These are phyloP conservation scores for Penicillium ucsense DNA, from an alignment of 495 filamentous ascomycete genomes.

Conservation along the genomic window DNA sequence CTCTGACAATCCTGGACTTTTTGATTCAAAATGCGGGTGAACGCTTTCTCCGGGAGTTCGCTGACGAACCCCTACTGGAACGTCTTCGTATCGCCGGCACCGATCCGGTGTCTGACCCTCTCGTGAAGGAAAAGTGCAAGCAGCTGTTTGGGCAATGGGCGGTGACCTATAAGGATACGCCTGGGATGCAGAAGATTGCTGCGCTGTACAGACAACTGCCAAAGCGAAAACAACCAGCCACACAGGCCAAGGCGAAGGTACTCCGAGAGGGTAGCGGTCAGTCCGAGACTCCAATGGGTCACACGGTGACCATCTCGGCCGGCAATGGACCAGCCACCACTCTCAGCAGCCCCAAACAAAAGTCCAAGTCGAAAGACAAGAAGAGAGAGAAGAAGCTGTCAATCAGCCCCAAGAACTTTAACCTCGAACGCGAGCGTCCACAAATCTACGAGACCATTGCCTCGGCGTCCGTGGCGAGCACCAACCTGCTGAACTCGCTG, in stretches of 20 bases:
- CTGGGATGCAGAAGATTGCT: slow-evolving; percentile 70
- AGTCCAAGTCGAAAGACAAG: slow-evolving; percentile 30
- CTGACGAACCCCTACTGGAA: slow-evolving; percentile 88
- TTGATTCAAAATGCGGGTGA: slow-evolving; percentile 90
- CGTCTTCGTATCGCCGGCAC: slow-evolving; percentile 80
- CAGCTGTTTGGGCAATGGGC: slow-evolving; percentile 86
- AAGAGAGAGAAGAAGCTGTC: slow-evolving; percentile 26
- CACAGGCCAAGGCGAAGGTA: slow-evolving; percentile 70
- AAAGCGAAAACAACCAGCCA: slow-evolving; percentile 51
- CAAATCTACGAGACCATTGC: slow-evolving; percentile 75
- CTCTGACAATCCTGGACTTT: slow-evolving; percentile 84
- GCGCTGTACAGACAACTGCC: slow-evolving; percentile 73
- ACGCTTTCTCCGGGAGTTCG: slow-evolving; percentile 77
- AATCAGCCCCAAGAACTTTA: slow-evolving; percentile 48
- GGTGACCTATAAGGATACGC: slow-evolving; percentile 65
- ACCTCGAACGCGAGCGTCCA: slow-evolving; percentile 78
- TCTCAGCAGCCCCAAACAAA: slow-evolving; percentile 28
- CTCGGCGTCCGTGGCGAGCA: slow-evolving; percentile 76
- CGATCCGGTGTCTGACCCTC: slow-evolving; percentile 71
- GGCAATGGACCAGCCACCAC: slow-evolving; percentile 31
- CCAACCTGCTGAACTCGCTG: slow-evolving; percentile 81
- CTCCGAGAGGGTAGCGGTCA: slow-evolving; percentile 58
- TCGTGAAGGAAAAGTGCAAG: slow-evolving; percentile 79
- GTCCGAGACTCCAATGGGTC: slow-evolving; percentile 49
- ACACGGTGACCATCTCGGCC: slow-evolving; percentile 33